phyloP scores from a whole-genome alignment of 2,329 filamentous ascomycete species.

The Albifimbria verrucaria region DNA sequence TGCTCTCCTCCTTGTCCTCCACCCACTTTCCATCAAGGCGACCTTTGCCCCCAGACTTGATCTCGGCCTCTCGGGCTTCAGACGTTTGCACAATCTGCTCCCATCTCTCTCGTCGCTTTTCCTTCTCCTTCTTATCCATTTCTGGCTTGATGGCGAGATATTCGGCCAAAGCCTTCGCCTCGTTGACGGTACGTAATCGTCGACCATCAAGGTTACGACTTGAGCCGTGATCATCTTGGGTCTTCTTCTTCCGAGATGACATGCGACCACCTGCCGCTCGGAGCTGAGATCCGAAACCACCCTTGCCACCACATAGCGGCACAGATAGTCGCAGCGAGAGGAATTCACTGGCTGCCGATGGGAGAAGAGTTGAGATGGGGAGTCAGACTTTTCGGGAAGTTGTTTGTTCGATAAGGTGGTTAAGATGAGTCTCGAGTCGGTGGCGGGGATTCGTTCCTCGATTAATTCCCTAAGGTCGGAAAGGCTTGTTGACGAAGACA shows the following conservation, averaged over 20 bases:
- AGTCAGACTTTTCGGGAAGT: conserved; percentile 51
- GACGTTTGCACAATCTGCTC: conserved; percentile 83
- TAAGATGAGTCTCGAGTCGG: conserved; percentile 64
- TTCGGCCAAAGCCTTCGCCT: conserved; percentile 92
- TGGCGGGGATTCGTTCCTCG: conserved; percentile 57
- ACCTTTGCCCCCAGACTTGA: conserved; percentile 68
- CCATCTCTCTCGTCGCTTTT: conserved; percentile 80
- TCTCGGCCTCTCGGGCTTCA: conserved; percentile 78
- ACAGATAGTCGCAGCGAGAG: conserved; percentile 78
- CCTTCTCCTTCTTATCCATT: conserved; percentile 93
- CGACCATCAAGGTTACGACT: conserved; percentile 92
- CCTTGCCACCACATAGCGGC: conserved; percentile 87
- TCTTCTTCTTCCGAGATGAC: conserved; percentile 89
- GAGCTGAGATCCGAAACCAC: conserved; percentile 95
- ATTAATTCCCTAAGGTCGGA: conserved; percentile 63
- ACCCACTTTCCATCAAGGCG: conserved; percentile 89
- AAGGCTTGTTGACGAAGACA: conserved; percentile 62
- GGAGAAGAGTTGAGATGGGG: conserved; percentile 62
- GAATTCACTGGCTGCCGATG: conserved; percentile 58
- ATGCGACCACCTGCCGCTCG: conserved; percentile 96
- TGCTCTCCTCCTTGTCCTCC: conserved; percentile 88
- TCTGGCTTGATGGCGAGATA: conserved; percentile 95
- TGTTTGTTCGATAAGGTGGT: conserved; percentile 79
- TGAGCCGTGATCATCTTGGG: conserved; percentile 81
- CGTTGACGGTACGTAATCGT: conserved; percentile 83